These are phyloP conservation scores for Cutaneotrichosporon sp. DNA, from an alignment of 1,284 basidiomycete species.

Conservation along the genomic window DNA sequence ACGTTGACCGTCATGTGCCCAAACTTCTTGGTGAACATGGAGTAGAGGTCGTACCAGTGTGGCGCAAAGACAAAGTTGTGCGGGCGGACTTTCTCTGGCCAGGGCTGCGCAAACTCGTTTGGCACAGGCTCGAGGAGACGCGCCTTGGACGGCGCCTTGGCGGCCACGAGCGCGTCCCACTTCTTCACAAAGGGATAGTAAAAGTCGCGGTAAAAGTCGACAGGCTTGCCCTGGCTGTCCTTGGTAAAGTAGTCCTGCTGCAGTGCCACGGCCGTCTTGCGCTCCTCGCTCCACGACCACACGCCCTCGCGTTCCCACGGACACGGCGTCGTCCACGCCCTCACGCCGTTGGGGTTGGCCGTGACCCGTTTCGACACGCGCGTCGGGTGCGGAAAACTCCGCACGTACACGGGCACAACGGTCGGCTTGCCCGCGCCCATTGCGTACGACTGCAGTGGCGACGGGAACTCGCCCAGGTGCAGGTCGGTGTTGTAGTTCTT, in stretches of 20 bases:
- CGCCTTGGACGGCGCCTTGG: constrained; percentile 45
- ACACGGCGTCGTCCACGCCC: constrained; percentile 69
- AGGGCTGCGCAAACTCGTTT: constrained; percentile 82
- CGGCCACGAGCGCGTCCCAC: constrained; percentile 65
- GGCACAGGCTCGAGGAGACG: constrained; percentile 79
- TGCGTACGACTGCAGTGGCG: constrained; percentile 73
- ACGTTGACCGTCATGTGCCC: constrained; percentile 82
- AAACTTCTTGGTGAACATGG: constrained; percentile 73
- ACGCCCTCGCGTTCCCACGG: constrained; percentile 89
- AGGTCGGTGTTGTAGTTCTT: constrained; percentile 88
- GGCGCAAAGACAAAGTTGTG: constrained; percentile 79
- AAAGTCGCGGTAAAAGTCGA: constrained; percentile 79
- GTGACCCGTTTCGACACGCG: constrained; percentile 50
- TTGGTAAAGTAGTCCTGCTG: constrained; percentile 80
- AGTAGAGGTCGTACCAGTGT: constrained; percentile 90
- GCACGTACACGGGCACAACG: constrained; percentile 64
- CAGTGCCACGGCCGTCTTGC: constrained; percentile 66
- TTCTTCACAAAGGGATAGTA: constrained; percentile 73
- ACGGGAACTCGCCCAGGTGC: constrained; percentile 75
- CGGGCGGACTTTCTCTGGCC: constrained; percentile 61
- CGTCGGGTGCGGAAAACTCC: constrained; percentile 80
- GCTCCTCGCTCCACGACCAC: constrained; percentile 78
- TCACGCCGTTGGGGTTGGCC: constrained; percentile 52
- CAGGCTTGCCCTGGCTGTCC: constrained; percentile 59
- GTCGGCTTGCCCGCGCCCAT: constrained; percentile 74